phyloP scores from a whole-genome alignment of 2,329 filamentous ascomycete species.

The Penicillium hesseltinei region DNA sequence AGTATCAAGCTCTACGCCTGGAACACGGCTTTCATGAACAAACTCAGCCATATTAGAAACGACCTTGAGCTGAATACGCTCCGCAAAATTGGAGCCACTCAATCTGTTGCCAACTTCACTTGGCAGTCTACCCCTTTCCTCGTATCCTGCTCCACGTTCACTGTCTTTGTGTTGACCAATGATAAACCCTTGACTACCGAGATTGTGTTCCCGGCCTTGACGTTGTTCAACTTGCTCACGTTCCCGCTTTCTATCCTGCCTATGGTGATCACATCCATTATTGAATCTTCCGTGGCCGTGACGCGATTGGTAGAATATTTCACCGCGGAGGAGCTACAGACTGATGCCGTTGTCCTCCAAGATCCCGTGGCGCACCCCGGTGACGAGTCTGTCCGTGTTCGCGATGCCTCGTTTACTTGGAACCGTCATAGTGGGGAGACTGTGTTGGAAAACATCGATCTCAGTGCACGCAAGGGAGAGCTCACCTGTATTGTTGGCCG shows the following conservation, averaged over 20 bases:
- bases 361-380: constrained; percentile 71
- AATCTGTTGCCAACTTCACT: constrained; percentile 93
- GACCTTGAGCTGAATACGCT: constrained; percentile 93
- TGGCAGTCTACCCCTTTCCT: constrained; percentile 98
- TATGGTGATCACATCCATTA: constrained; percentile 96
- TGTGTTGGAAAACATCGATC: constrained; percentile 78
- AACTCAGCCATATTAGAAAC: constrained; percentile 92
- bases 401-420: constrained; percentile 91
- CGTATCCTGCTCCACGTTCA: constrained; percentile 94
- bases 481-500: constrained; percentile 89
- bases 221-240: constrained; percentile 91
- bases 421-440: constrained; percentile 70
- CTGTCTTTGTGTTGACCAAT: constrained; percentile 84
- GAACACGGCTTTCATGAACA: constrained; percentile 96
- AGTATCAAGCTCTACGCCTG: constrained; percentile 98
- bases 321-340: constrained; percentile 82
- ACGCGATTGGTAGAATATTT: constrained; percentile 82
- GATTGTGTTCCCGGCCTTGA: constrained; percentile 89
- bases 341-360: constrained; percentile 71
- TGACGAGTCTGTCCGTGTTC: constrained; percentile 81
- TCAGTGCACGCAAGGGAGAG: constrained; percentile 87
- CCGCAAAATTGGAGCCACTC: constrained; percentile 90
- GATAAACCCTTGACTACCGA: constrained; percentile 82
- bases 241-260: constrained; percentile 92
- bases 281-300: constrained; percentile 92